Evolutionary conservation across 345 rosid species (phyloP), one percentile per base, ranked within the genome.

Genomic region (Boechera divaricarpa): DNA sequence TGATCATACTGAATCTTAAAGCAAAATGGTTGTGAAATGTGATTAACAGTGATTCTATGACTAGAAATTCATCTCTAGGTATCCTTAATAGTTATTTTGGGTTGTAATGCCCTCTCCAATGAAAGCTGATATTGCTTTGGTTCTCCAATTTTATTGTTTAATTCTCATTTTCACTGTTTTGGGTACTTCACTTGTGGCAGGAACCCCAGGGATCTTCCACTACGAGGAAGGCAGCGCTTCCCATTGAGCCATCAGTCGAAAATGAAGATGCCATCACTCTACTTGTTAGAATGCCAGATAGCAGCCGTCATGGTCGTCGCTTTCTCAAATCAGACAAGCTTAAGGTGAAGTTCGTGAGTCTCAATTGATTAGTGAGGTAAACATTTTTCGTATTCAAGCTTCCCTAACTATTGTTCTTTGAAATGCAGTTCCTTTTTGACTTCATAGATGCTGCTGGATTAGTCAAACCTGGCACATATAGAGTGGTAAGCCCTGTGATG

Each of bases 301-400:
- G 96, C 29, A 86, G 83, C 77, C 96, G 98, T 45, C 83, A 68
- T 72, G 85, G 96, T 39, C 92, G 93, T 33, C 87, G 93, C 73
- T 91, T 94, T 86, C 88, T 88, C 65, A 84, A 82, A 80, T 85
- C 93, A 60, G 89, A 91, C 87, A 91, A 85, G 82, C 90, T 94
- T 61, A 81, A 89, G 96, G 98, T 90, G 60, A 76, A 80, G 49
- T 67, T 72, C 4, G 21, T 28, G 29, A 49, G 63, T 72, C 52
- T 32, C 64, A 10, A 67, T 48, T 51, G 52, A 59, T 67, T 57
- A 58, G n/a, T 36, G 51, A 35, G 67, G 38, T 13, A 24, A 21
- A 41, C 26, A 31, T 13, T n/a, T 15, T 16, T 48, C 33, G 33
- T 39, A 63, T 11, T 3, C 41, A 49, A 38, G 61, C 38, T 67